Base-by-base conservation (phyloP, 495 filamentous ascomycete species). In the Neurospora tetrasperma region DNA sequence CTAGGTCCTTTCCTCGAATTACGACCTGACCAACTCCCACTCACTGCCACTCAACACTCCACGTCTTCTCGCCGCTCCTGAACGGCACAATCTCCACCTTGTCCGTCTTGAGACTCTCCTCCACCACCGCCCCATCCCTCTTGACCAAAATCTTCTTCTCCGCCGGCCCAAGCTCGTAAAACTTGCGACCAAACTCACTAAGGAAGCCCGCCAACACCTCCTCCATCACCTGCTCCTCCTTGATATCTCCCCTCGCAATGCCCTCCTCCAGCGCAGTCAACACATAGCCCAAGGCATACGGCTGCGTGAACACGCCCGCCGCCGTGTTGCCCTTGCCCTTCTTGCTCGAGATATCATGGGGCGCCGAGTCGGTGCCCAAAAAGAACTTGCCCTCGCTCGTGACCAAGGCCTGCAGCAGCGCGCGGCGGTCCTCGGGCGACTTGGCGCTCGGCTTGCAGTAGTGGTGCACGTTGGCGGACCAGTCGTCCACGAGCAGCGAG, bases 361-460 rank as follows among this genome's bases (percentile, higher is more conserved):
- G 74, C 69, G 74, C 73, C 76, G 71, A 76, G 68, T 77, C 76
- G 12, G 77, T 79, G 38, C 76, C 76, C 39, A 97, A 88, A 86
- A 97, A 97, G 84, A 97, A 97, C 78, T 94, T 94, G 4, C 88
- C 85, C 74, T 91, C 85, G 20, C 92, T 90, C 38, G 84, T 88
- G 9, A 87, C 86, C 8, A 88, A 88, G 6, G 93, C 90, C 66
- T 87, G 86, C 72, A 97, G 82, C 70, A 97, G 86, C 8, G 93
- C 92, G 18, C 88, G 86, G 9, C 94, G 88, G 78, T 97, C 94
- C 20, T 86, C 85, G 5, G 93, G 90, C 16, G 81, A 81, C 78
- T 94, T 94, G 71, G 92, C 90, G 43, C 92, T 88, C 14, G 92
- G 93, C 82, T 97, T 97, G 86, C 94, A 97, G 85, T 93, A 96